Evolutionary conservation across 148 eudicot genomes (phyloP).

Genomic region (Chenopodium formosanum): DNA sequence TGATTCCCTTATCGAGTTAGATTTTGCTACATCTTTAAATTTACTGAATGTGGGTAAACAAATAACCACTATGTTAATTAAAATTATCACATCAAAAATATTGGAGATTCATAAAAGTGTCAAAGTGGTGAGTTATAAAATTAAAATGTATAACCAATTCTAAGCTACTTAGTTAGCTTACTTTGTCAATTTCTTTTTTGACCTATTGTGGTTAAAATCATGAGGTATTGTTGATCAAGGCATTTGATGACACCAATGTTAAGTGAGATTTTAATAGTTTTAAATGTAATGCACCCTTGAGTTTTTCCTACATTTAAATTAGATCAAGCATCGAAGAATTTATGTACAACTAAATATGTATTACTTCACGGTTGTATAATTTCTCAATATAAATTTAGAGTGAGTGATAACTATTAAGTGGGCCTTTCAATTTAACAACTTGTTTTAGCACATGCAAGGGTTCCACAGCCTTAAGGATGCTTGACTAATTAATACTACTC

Average conservation of each 20-base stretch:
- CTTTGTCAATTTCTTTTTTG: too few species aligned
- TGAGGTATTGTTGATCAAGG: too few species aligned
- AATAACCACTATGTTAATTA: too few species aligned
- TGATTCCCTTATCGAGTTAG: background rate
- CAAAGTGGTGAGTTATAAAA: too few species aligned
- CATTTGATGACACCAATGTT: background rate
- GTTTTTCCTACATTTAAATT: background rate
- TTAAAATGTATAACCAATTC: too few species aligned
- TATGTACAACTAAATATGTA: conserved; percentile 15
- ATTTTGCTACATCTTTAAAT: background rate
- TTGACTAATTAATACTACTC: too few species aligned
- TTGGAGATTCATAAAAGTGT: too few species aligned
- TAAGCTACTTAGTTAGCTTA: too few species aligned
- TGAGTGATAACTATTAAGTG: background rate
- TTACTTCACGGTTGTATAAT: background rate
- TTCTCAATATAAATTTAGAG: background rate
- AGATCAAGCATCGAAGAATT: background rate
- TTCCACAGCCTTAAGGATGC: background rate
- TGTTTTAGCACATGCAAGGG: background rate
- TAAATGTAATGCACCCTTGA: background rate
- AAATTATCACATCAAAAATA: too few species aligned
- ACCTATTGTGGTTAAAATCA: too few species aligned
- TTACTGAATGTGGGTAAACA: too few species aligned
- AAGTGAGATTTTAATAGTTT: background rate
- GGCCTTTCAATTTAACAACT: background rate